Conservation (phyloP, 2,329 filamentous ascomycete species). For the Chalaropsis ovoidea region DNA sequence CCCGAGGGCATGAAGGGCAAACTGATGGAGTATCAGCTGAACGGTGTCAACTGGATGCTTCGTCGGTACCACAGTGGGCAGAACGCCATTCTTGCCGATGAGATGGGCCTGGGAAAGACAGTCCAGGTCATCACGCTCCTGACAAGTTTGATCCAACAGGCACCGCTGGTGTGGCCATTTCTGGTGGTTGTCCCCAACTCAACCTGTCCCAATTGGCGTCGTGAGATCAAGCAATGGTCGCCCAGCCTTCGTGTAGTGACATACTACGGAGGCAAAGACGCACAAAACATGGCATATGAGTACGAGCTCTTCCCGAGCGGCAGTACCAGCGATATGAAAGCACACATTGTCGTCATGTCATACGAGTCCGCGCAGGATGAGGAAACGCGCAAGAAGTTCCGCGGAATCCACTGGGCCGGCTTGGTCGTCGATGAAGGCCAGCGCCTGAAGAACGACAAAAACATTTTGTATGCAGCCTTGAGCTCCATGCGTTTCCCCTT, state of each 20-base stretch:
- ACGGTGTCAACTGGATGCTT: slow-evolving; percentile 90
- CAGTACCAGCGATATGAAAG: slow-evolving; percentile 56
- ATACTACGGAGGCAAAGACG: slow-evolving; percentile 68
- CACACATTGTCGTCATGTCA: slow-evolving; percentile 88
- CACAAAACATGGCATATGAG: slow-evolving; percentile 66
- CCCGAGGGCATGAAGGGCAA: slow-evolving; percentile 65
- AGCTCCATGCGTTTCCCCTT: slow-evolving; percentile 67
- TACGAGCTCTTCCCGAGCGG: slow-evolving; percentile 74
- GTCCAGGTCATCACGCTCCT: slow-evolving; percentile 83
- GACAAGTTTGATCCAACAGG: slow-evolving; percentile 57
- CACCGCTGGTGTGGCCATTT: slow-evolving; percentile 74
- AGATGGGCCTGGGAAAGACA: slow-evolving; percentile 97
- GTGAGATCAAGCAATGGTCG: slow-evolving; percentile 90
- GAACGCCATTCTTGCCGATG: slow-evolving; percentile 87
- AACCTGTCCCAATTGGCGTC: slow-evolving; percentile 94
- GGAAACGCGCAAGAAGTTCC: slow-evolving; percentile 55
- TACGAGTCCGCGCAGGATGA: slow-evolving; percentile 81
- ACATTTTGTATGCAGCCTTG: slow-evolving; percentile 66
- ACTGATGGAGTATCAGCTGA: slow-evolving; percentile 86
- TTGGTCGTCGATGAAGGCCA: slow-evolving; percentile 93
- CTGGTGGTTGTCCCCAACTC: slow-evolving; percentile 88
- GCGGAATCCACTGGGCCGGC: slow-evolving; percentile 68
- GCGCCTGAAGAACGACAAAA: slow-evolving; percentile 85
- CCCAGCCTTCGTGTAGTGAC: slow-evolving; percentile 80
- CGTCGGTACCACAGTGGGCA: slow-evolving; percentile 74